Evolutionary conservation across 345 rosid genomes (phyloP).

Genomic region (Lepidium sativum): DNA sequence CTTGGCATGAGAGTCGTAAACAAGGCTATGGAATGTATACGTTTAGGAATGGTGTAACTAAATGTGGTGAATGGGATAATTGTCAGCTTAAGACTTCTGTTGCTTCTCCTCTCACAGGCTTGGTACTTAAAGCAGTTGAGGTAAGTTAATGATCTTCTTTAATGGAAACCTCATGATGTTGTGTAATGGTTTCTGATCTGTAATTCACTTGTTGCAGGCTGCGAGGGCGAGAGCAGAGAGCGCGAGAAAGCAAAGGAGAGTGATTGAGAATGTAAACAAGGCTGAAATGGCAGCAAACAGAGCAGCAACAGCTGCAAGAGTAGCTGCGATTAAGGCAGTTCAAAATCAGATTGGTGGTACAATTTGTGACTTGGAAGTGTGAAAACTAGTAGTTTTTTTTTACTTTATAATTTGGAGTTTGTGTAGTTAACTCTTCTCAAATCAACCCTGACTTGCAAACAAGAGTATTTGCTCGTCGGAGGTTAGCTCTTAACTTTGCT

Average conservation of each 20-base stretch:
- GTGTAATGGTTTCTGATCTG: not conserved
- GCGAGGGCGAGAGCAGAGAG: constrained; percentile 8
- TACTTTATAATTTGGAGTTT: not conserved
- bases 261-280: not conserved
- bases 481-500: constrained; percentile 1
- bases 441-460: constrained; percentile 11
- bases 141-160: not conserved
- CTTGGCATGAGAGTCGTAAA: constrained; percentile 85
- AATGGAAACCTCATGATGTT: not conserved
- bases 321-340: constrained; percentile 50
- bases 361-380: constrained; percentile 33
- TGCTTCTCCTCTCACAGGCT: constrained; percentile 33
- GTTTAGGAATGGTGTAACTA: constrained; percentile 47
- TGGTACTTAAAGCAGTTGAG: constrained; percentile 54
- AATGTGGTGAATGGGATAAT: constrained; percentile 70
- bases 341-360: constrained; percentile 55
- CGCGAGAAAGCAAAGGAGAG: not conserved
- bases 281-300: constrained; percentile 15
- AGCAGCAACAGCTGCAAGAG: constrained; percentile 20
- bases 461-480: constrained; percentile 6
- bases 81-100: constrained; percentile 43
- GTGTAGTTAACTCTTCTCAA: not conserved
- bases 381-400: not conserved
- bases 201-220: not conserved
- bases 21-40: constrained; percentile 85